A percentile compares a stretch with the other conserved stretches of the same genome.
Evolutionary conservation across 108 stramenopile species (phyloP).

Genomic region (Conticribra guillardii): DNA sequence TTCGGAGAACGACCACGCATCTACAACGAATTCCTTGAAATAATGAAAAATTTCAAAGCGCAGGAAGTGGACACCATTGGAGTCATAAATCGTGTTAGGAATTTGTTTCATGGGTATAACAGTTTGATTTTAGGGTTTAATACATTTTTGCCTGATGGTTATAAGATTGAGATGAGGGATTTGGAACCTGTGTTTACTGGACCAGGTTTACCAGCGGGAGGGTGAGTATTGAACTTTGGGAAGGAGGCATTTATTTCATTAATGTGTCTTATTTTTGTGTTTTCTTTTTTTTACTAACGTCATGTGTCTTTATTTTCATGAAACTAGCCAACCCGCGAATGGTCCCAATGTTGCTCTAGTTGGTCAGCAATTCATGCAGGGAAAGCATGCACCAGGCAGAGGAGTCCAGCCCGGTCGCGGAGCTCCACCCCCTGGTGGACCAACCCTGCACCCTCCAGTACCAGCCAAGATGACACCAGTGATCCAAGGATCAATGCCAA

Average conservation of each 20-base stretch:
- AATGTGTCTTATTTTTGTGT: background rate
- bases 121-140: constrained; percentile 95
- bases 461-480: background rate
- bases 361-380: constrained; percentile 25
- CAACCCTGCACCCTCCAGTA: background rate
- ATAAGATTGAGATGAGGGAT: constrained; percentile 91
- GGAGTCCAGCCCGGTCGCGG: constrained; percentile 14
- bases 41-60: constrained; percentile 98
- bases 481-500: constrained; percentile 11
- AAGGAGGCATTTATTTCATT: background rate
- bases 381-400: constrained; percentile 16
- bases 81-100: constrained; percentile 83
- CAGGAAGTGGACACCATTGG: constrained; percentile 93
- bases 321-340: background rate
- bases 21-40: constrained; percentile 99
- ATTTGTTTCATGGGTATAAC: constrained; percentile 90
- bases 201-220: constrained; percentile 36
- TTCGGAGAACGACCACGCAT: constrained; percentile 95
- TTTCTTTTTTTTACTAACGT: background rate
- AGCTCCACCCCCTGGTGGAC: background rate
- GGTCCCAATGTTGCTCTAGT: constrained; percentile 8
- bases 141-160: constrained; percentile 93
- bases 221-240: constrained; percentile 15
- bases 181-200: constrained; percentile 57
- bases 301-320: background rate